Evolutionary conservation across 495 filamentous ascomycete species (phyloP).

Genomic region (Xylaria scruposa): DNA sequence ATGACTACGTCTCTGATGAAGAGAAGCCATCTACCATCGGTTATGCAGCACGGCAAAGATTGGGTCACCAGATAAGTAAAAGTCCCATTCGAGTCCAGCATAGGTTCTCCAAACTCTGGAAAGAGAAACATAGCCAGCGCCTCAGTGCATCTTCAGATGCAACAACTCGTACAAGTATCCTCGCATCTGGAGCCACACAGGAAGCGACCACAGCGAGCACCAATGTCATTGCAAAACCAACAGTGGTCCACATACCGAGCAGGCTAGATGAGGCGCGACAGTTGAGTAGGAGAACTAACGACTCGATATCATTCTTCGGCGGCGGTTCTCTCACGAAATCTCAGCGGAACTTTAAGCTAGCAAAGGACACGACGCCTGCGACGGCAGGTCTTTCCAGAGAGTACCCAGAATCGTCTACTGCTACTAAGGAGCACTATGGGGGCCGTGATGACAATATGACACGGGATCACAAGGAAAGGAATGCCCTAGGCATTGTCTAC

Average conservation of each 20-base stretch:
- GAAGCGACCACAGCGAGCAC: slow-evolving; percentile 38
- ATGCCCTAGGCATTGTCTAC: slow-evolving; percentile 46
- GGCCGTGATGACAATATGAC: slow-evolving; percentile 25
- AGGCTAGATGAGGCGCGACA: slow-evolving; percentile 37
- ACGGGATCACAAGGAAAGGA: slow-evolving; percentile 34
- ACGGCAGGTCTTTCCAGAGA: not conserved
- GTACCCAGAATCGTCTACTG: slow-evolving; percentile 23
- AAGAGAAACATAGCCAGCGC: slow-evolving; percentile 31
- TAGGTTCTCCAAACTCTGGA: slow-evolving; percentile 39
- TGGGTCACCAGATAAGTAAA: slow-evolving; percentile 28
- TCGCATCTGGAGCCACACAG: slow-evolving; percentile 36
- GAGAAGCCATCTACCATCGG: slow-evolving; percentile 31
- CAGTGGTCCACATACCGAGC: slow-evolving; percentile 43
- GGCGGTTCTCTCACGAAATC: slow-evolving; percentile 33
- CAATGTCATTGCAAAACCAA: slow-evolving; percentile 38
- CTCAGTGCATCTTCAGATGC: slow-evolving; percentile 31
- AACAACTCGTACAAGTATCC: slow-evolving; percentile 40
- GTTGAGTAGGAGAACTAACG: slow-evolving; percentile 33
- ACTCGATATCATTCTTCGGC: slow-evolving; percentile 33
- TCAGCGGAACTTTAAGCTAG: slow-evolving; percentile 32
- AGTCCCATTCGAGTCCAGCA: slow-evolving; percentile 26
- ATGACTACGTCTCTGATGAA: slow-evolving; percentile 31
- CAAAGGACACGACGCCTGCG: slow-evolving; percentile 5
- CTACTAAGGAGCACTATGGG: slow-evolving; percentile 9
- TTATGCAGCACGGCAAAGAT: slow-evolving; percentile 26